These are phyloP conservation scores for Saturnispora halmiae DNA, from an alignment of 805 yeast species.

Conservation along the genomic window DNA sequence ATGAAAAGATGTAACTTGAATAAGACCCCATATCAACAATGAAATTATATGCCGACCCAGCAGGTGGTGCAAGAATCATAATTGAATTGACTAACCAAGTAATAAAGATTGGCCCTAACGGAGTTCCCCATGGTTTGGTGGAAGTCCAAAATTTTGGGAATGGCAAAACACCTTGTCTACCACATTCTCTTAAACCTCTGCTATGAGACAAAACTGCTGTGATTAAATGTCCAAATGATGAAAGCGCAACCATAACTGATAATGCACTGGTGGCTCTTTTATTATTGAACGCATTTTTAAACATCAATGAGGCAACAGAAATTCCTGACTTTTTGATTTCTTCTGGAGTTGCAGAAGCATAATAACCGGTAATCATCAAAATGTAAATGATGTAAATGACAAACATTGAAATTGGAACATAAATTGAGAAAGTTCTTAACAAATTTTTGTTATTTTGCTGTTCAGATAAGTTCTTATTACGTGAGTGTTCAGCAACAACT, in stretches of 20 bases:
- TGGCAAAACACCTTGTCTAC: constrained; percentile 75
- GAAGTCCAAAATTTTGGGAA: constrained; percentile 63
- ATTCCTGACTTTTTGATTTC: constrained; percentile 52
- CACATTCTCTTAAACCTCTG: constrained; percentile 69
- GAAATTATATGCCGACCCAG: constrained; percentile 82
- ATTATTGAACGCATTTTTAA: constrained; percentile 58
- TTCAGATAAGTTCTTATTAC: constrained; percentile 26
- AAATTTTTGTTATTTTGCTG: constrained; percentile 38
- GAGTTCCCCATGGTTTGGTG: constrained; percentile 64
- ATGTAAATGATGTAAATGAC: constrained; percentile 57
- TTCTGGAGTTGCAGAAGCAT: constrained; percentile 60
- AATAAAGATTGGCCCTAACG: constrained; percentile 61
- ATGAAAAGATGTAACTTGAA: constrained; percentile 70
- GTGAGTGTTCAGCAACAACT: constrained; percentile 34
- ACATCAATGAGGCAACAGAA: constrained; percentile 68
- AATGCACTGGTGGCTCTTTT: constrained; percentile 55
- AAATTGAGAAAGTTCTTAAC: constrained; percentile 50
- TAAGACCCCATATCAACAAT: constrained; percentile 71
- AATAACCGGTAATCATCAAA: constrained; percentile 71
- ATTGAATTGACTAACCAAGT: constrained; percentile 71
- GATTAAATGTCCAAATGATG: constrained; percentile 75
- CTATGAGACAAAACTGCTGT: constrained; percentile 79
- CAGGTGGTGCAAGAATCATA: constrained; percentile 72
- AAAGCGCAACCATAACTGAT: constrained; percentile 70
- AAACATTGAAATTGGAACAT: constrained; percentile 68